Evolutionary conservation across 208 protist genomes (phyloP).

Genomic region (Phytomonas sp.): DNA sequence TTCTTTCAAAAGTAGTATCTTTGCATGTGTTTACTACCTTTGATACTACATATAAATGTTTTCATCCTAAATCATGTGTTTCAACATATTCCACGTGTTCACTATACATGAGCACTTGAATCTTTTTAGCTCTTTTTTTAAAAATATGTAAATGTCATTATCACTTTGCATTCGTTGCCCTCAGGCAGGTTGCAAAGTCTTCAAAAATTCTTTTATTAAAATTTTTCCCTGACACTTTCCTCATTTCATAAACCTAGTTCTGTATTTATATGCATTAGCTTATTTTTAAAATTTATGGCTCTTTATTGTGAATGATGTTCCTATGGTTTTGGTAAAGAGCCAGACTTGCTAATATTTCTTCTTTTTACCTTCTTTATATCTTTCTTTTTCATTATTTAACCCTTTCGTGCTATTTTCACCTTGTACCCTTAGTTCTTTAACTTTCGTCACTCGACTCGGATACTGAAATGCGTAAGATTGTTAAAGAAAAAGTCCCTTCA

Average conservation of each 20-base stretch:
- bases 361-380: conserved; percentile 1
- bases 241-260: not conserved
- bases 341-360: not conserved
- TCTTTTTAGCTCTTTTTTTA: not conserved
- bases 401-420: not conserved
- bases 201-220: not conserved
- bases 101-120: not conserved
- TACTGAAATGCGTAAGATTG: not conserved
- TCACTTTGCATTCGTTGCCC: not conserved
- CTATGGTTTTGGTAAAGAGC: not conserved
- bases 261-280: conserved; percentile 1
- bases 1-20: not conserved
- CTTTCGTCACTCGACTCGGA: not conserved
- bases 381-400: not conserved
- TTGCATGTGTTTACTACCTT: not conserved
- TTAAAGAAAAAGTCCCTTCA: not conserved
- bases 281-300: not conserved
- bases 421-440: not conserved
- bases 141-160: not conserved
- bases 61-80: not conserved
- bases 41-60: not conserved
- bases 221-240: not conserved
- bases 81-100: not conserved
- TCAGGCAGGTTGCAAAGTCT: not conserved
- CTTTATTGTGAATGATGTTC: not conserved